Percentiles rank a stretch among this genome's conserved stretches.
Conservation (phyloP, 148 eudicot genomes). For the Fagopyrum homotropicum region DNA sequence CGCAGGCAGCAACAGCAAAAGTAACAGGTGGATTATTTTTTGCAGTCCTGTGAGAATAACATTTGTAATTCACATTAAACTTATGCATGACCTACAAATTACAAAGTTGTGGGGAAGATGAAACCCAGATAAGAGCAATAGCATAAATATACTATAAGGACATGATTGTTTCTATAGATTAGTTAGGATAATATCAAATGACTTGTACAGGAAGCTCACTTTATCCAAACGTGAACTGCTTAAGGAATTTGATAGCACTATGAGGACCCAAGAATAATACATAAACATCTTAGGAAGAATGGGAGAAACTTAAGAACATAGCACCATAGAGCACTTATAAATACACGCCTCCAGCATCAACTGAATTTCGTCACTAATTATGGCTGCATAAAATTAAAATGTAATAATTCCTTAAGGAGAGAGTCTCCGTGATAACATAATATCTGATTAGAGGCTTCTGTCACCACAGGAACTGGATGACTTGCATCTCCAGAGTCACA, state of each 20-base stretch:
- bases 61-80: not conserved
- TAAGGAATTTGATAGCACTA: not conserved
- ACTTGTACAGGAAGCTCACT: not conserved
- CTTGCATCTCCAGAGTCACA: not conserved
- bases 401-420: too few relatives aligned
- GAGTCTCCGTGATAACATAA: too few relatives aligned
- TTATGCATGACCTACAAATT: not conserved
- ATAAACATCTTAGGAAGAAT: too few relatives aligned
- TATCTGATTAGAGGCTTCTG: too few relatives aligned
- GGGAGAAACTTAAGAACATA: not conserved
- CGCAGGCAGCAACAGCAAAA: constrained; percentile 90
- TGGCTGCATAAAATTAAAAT: too few relatives aligned
- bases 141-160: not conserved
- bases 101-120: not conserved
- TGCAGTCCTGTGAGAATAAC: constrained; percentile 55
- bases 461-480: too few relatives aligned
- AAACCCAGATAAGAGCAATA: not conserved
- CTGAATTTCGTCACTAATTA: not conserved
- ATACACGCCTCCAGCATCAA: not conserved
- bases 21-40: constrained; percentile 88
- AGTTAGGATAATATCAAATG: not conserved
- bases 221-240: not conserved
- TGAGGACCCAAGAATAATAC: not conserved
- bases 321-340: not conserved
- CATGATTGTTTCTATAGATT: not conserved